Evolutionary conservation across 371 early-diverging fungal genomes (phyloP).

Genomic region (Lichtheimia corymbifera): DNA sequence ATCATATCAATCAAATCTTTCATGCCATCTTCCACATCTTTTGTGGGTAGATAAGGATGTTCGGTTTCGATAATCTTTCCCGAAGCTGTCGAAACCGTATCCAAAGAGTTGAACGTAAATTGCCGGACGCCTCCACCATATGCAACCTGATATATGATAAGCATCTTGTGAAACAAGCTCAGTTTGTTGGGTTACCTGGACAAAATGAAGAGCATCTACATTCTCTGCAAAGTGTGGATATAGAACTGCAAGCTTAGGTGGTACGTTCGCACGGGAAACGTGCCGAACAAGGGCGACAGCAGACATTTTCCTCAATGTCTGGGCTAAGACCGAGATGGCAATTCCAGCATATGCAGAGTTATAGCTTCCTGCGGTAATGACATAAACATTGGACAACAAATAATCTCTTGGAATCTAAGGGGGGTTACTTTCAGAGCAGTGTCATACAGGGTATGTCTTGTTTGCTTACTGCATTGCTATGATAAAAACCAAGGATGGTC

Average conservation of each 20-base stretch:
- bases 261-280: constrained; percentile 49
- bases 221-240: constrained; percentile 53
- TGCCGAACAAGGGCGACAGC: constrained; percentile 63
- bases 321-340: constrained; percentile 58
- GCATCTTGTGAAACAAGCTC: background rate
- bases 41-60: constrained; percentile 44
- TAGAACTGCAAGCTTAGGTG: constrained; percentile 68
- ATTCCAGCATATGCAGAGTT: constrained; percentile 24
- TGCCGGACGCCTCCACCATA: constrained; percentile 70
- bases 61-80: constrained; percentile 42
- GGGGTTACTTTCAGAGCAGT: background rate
- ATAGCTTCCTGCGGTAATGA: constrained; percentile 37
- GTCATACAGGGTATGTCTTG: background rate
- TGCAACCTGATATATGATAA: constrained; percentile 50
- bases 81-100: constrained; percentile 34
- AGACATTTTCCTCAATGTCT: constrained; percentile 54
- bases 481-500: constrained; percentile 61
- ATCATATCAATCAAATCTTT: constrained; percentile 25
- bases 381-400: constrained; percentile 53
- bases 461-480: constrained; percentile 31
- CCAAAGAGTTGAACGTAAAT: constrained; percentile 55
- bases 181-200: constrained; percentile 44
- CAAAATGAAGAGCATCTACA: constrained; percentile 54
- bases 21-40: constrained; percentile 53
- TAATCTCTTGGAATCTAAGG: constrained; percentile 62